Evolutionary conservation across 192 early-diverging fungal species (phyloP).

Genomic region (Podila clonocystis): DNA sequence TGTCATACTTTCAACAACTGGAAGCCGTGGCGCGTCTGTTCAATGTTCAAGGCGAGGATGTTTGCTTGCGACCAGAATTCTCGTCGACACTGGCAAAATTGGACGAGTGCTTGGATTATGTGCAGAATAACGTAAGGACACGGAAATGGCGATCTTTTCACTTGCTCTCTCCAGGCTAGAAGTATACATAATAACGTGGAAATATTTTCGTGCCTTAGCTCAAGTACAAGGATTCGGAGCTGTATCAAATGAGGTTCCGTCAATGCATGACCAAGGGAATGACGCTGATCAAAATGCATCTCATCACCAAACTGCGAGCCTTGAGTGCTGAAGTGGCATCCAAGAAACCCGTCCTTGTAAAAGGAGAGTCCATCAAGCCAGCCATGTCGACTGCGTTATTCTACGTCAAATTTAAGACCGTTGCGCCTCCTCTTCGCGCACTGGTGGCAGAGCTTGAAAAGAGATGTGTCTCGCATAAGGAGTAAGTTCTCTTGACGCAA

Average conservation of each 20-base stretch:
- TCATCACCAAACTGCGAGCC: constrained; percentile 74
- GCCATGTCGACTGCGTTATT: constrained; percentile 57
- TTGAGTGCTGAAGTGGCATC: constrained; percentile 67
- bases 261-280: constrained; percentile 96
- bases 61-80: constrained; percentile 84
- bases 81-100: constrained; percentile 78
- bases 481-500: constrained; percentile 57
- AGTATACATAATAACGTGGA: too few relatives aligned
- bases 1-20: constrained; percentile 88
- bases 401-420: constrained; percentile 84
- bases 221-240: constrained; percentile 86
- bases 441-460: constrained; percentile 83
- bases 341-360: constrained; percentile 62
- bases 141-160: neutral
- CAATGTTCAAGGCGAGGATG: constrained; percentile 83
- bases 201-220: constrained; percentile 48
- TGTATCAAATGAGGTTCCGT: constrained; percentile 92
- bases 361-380: constrained; percentile 43
- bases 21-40: constrained; percentile 83
- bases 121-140: constrained; percentile 72
- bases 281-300: constrained; percentile 92
- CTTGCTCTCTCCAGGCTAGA: neutral
- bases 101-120: constrained; percentile 83
- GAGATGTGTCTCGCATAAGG: constrained; percentile 70
- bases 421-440: constrained; percentile 68